These are phyloP conservation scores for Komagataella pastoris DNA, from an alignment of 805 yeast genomes.

Conservation along the genomic window DNA sequence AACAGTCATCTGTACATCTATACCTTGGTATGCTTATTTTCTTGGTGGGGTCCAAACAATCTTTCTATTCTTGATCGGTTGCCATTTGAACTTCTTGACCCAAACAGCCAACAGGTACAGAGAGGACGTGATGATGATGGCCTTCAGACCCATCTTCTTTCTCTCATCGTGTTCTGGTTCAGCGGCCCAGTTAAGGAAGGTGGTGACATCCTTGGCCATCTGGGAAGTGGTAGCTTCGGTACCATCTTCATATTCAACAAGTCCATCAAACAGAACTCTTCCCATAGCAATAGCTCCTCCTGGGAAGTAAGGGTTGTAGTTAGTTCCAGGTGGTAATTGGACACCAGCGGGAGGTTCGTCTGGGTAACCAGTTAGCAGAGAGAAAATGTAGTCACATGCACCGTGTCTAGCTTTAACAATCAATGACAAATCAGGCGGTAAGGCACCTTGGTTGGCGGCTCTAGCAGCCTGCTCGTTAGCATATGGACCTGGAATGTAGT, in stretches of 20 bases:
- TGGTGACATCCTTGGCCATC: conserved; percentile 97
- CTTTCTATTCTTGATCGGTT: conserved; percentile 90
- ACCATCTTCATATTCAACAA: conserved; percentile 98
- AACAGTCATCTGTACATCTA: background rate
- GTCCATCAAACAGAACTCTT: conserved; percentile 92
- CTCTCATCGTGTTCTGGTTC: conserved; percentile 99
- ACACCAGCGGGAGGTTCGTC: conserved; percentile 99
- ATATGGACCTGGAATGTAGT: conserved; percentile 89
- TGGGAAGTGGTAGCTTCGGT: conserved; percentile 97
- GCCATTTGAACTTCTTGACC: conserved; percentile 98
- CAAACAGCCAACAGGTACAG: conserved; percentile 74
- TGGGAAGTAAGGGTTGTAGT: conserved; percentile 99
- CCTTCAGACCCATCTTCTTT: conserved; percentile 93
- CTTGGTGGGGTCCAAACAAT: conserved; percentile 87
- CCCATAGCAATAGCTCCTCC: conserved; percentile 99
- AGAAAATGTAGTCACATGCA: conserved; percentile 88
- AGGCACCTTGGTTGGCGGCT: conserved; percentile 98
- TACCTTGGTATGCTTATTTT: conserved; percentile 23
- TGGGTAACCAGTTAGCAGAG: conserved; percentile 95
- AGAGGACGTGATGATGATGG: conserved; percentile 64
- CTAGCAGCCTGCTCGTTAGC: conserved; percentile 98
- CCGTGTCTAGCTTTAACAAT: conserved; percentile 99
- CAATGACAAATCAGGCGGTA: conserved; percentile 94
- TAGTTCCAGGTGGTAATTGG: conserved; percentile 79
- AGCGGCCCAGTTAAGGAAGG: conserved; percentile 95